phyloP scores from a whole-genome alignment of 1,284 basidiomycete species.

The Pascua sp. region DNA sequence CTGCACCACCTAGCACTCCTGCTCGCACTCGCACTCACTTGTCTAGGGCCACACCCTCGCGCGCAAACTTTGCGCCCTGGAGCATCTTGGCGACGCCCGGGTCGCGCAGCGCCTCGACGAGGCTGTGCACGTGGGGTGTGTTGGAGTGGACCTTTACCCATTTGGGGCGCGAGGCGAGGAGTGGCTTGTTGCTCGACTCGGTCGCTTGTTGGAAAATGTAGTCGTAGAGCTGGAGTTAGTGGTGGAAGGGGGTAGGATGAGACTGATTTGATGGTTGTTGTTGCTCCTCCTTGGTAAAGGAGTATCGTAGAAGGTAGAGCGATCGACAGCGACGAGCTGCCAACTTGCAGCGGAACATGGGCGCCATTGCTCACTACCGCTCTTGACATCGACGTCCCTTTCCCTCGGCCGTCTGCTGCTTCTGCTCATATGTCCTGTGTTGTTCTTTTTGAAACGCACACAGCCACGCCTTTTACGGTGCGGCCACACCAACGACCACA shows the following conservation, averaged over 20 bases:
- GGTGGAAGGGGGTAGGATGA: neutral
- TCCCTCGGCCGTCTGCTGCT: too few relatives aligned
- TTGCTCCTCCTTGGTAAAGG: too few relatives aligned
- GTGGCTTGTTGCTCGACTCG: constrained; percentile 74
- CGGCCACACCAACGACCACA: neutral
- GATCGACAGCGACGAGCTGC: too few relatives aligned
- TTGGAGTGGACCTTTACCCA: constrained; percentile 87
- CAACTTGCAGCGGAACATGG: too few relatives aligned
- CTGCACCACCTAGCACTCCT: too few relatives aligned
- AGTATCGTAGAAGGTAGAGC: too few relatives aligned
- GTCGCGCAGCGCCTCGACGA: constrained; percentile 90
- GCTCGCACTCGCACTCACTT: constrained; percentile 60
- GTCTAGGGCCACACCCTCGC: constrained; percentile 86
- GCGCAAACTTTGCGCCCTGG: constrained; percentile 96
- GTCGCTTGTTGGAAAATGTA: constrained; percentile 78
- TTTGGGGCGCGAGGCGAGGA: constrained; percentile 74
- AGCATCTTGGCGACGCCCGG: constrained; percentile 70
- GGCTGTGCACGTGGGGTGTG: constrained; percentile 91
- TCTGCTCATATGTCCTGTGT: too few relatives aligned
- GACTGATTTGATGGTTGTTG: too few relatives aligned
- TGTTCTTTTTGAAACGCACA: too few relatives aligned
- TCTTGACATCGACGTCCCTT: too few relatives aligned
- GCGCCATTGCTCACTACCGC: too few relatives aligned
- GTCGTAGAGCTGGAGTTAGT: constrained; percentile 58
- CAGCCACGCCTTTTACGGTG: too few relatives aligned